Base-by-base conservation (phyloP, 2,329 filamentous ascomycete genomes). In the Arachnomyces sp. region DNA sequence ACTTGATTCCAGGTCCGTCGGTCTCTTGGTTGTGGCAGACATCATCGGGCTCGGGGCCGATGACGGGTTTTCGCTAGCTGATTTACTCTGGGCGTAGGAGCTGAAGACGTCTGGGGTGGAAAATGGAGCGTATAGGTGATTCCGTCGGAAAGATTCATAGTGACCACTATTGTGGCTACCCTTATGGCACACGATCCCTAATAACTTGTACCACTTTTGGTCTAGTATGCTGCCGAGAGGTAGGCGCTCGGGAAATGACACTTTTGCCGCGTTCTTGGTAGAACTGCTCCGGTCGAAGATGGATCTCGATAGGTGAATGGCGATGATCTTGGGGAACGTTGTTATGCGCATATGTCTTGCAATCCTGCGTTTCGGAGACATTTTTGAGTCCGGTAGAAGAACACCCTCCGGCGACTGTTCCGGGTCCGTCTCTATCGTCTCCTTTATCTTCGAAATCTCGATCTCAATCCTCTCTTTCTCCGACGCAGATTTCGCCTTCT, bases 111-210 rank as follows among this genome's bases (percentile, higher is more conserved):
- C 81, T 0, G 84, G 79, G 6, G 90, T 95, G 1, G 86, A 84
- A 57, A 81, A 96, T 0, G 89, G 89, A 2, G 82, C 68, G 37
- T 81, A 78, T 7, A 86, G 66, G 43, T 85, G 82, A 61, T 96
- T 92, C 29, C 92, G 77, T 28, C 92, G 77, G 61, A 96, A 96
- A 1, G 88, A 90, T 61, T 98, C 92, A 65, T 98, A 98, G 58
- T 98, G 92, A 1, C 92, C 92, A 53, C 88, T 94, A 56, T 94
- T 82, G 59, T 98, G 92, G 46, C 85, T 93, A 29, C 92, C 92
- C 55, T 94, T 94, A 59, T 98, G 92, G 15, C 86, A 94, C 28
- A 98, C 87, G 28, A 94, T 77, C 9, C 83, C 87, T 0, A 94
- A 74, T 4, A 98, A 71, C 53, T 81, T 86, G 64, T 95, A 98